These are phyloP conservation scores for Didymella arachidicola DNA, from an alignment of 2,329 filamentous ascomycete species.

Conservation along the genomic window DNA sequence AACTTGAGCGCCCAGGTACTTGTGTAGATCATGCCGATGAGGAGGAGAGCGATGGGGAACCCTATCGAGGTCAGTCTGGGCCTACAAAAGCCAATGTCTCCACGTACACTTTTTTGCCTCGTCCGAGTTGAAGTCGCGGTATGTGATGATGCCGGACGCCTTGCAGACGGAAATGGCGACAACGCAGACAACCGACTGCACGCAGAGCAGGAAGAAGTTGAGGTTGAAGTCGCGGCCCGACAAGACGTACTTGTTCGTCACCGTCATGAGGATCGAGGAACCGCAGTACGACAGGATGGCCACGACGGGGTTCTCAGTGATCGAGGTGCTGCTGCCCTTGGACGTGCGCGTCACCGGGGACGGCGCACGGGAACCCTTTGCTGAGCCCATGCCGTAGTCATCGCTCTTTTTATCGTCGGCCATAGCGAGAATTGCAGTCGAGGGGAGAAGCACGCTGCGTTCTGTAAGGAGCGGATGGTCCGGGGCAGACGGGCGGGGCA, in stretches of 20 bases:
- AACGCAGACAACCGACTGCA: constrained; percentile 91
- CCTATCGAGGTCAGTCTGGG: constrained; percentile 60
- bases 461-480: constrained; percentile 27
- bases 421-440: constrained; percentile 62
- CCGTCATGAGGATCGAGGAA: constrained; percentile 98
- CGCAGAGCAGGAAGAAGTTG: constrained; percentile 90
- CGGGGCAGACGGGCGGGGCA: constrained; percentile 29
- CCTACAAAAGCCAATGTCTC: neutral
- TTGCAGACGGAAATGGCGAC: constrained; percentile 84
- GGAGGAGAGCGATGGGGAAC: constrained; percentile 94
- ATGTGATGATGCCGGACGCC: constrained; percentile 80
- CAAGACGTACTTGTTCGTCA: constrained; percentile 99
- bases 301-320: constrained; percentile 78
- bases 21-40: constrained; percentile 99
- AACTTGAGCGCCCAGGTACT: constrained; percentile 94
- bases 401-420: constrained; percentile 87
- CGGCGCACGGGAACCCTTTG: constrained; percentile 52
- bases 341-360: constrained; percentile 60
- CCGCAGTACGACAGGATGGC: constrained; percentile 91
- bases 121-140: constrained; percentile 81
- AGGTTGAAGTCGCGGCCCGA: constrained; percentile 92
- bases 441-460: constrained; percentile 16
- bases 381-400: constrained; percentile 70
- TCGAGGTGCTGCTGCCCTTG: constrained; percentile 27
- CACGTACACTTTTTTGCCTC: constrained; percentile 90